Evolutionary conservation across 305 asterid genomes (phyloP).

Genomic region (Rubia balearica): DNA sequence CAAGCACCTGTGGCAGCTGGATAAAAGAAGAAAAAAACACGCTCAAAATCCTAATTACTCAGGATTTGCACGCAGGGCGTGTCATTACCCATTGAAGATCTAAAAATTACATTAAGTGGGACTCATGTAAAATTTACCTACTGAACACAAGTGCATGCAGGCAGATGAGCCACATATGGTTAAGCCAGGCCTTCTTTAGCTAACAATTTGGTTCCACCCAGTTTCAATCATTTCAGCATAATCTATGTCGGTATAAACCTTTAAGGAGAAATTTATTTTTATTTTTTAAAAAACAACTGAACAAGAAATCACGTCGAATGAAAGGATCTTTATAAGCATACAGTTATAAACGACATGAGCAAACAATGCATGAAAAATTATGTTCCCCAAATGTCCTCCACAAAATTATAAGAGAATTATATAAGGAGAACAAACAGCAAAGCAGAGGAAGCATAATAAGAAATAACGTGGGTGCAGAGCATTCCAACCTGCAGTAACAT

Average conservation of each 20-base stretch:
- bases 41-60: not conserved
- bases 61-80: not conserved
- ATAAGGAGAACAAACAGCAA: not conserved
- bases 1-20: not conserved
- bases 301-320: not conserved
- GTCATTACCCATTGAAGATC: not conserved
- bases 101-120: not conserved
- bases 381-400: not conserved
- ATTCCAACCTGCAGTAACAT: conserved; percentile 50
- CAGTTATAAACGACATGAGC: not conserved
- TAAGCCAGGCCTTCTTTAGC: not conserved
- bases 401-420: not conserved
- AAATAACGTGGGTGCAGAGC: conserved; percentile 15
- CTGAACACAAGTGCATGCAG: not conserved
- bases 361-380: not conserved
- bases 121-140: not conserved
- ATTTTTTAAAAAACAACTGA: not conserved
- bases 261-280: too few species aligned
- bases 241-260: not conserved
- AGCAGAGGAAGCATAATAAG: not conserved
- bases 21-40: not conserved
- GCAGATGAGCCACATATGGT: not conserved
- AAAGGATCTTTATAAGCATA: not conserved
- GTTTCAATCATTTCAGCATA: not conserved
- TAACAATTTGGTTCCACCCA: not conserved